These are phyloP conservation scores for Myochromella boudieri DNA, from an alignment of 768 basidiomycete species.

Conservation along the genomic window DNA sequence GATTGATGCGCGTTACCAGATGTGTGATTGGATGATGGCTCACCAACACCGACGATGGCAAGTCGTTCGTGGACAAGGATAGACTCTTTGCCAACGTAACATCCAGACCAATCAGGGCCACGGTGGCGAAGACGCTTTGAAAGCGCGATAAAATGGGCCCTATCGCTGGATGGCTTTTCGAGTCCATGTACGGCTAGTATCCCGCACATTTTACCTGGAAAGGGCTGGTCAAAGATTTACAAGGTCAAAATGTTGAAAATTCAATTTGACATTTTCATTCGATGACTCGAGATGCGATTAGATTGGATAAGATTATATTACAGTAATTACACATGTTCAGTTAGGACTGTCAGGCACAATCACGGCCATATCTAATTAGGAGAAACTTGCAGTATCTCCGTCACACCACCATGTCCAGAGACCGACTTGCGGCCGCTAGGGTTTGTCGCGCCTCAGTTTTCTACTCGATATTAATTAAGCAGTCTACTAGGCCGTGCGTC, in stretches of 20 bases:
- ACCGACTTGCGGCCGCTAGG: conserved; percentile 38
- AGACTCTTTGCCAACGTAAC: conserved; percentile 78
- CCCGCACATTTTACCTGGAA: conserved; percentile 87
- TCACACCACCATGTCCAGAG: conserved; percentile 29
- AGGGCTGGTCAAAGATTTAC: no score
- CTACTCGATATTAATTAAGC: not conserved
- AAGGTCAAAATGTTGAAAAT: conserved; percentile 15
- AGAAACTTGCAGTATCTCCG: not conserved
- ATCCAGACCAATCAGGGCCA: conserved; percentile 99
- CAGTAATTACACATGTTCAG: not conserved
- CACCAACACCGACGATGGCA: conserved; percentile 97
- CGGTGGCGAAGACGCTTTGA: conserved; percentile 91
- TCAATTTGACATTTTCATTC: conserved; percentile 9
- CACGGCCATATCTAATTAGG: conserved; percentile 3
- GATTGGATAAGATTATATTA: conserved; percentile 18
- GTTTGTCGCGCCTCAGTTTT: conserved; percentile 21
- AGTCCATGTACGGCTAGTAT: conserved; percentile 86
- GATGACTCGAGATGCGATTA: conserved; percentile 18
- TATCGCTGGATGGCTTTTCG: conserved; percentile 64
- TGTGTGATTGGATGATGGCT: conserved; percentile 25
- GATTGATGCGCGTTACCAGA: not conserved
- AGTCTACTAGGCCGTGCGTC: conserved; percentile 29
- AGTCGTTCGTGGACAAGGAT: conserved; percentile 94
- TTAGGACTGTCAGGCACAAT: no score
- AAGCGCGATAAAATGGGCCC: conserved; percentile 76